phyloP scores from a whole-genome alignment of 2,329 filamentous ascomycete species.

The Stachybotrys elegans region DNA sequence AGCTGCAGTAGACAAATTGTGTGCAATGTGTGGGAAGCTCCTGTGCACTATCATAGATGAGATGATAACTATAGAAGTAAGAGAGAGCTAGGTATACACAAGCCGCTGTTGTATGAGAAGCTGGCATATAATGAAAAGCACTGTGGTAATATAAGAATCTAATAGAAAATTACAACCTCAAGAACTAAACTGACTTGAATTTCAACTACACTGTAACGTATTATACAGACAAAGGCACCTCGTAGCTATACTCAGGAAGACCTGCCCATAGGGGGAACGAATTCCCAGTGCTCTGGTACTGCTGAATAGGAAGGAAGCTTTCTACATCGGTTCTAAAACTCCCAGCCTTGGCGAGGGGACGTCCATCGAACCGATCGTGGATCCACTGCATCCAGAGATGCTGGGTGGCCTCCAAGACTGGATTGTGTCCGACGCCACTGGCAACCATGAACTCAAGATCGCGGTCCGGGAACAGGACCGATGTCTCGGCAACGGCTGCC shows the following conservation, averaged over 20 bases:
- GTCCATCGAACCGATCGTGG: slow-evolving; percentile 11
- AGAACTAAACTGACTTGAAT: too few species aligned
- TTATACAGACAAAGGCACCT: not conserved
- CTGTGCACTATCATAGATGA: too few species aligned
- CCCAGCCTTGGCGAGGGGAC: not conserved
- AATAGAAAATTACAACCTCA: too few species aligned
- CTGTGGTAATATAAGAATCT: too few species aligned
- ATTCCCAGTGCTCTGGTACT: slow-evolving; percentile 6
- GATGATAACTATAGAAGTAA: too few species aligned
- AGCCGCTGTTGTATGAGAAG: too few species aligned
- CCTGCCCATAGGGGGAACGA: slow-evolving; percentile 2
- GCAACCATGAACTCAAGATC: slow-evolving; percentile 13
- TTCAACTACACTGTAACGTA: too few species aligned
- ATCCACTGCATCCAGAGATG: slow-evolving; percentile 15
- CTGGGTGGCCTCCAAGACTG: slow-evolving; percentile 9
- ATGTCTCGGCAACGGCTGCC: slow-evolving; percentile 10
- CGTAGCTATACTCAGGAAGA: slow-evolving; percentile 1
- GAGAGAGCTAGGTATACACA: too few species aligned
- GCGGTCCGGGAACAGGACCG: slow-evolving; percentile 3
- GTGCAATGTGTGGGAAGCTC: too few species aligned
- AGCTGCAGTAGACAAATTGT: too few species aligned
- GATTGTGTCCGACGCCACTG: slow-evolving; percentile 8
- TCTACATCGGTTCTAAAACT: slow-evolving; percentile 5
- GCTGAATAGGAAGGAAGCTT: slow-evolving; percentile 9
- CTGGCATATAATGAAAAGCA: too few species aligned